Evolutionary conservation across 805 yeast genomes (phyloP).

Genomic region (Barnettozyma siamensis): DNA sequence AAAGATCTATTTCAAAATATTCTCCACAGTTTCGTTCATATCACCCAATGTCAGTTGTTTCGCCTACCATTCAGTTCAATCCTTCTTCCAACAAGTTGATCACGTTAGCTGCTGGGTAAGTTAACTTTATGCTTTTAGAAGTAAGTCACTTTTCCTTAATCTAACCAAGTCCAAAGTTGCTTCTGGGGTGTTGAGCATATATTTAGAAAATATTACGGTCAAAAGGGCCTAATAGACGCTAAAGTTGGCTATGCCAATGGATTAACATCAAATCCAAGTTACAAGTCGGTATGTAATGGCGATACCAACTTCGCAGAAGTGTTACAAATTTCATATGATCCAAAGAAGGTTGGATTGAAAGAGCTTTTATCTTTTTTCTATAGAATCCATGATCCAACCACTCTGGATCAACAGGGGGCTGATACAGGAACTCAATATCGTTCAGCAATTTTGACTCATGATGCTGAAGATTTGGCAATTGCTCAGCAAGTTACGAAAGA

Average conservation of each 20-base stretch:
- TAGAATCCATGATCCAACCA: conserved; percentile 92
- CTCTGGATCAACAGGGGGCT: conserved; percentile 75
- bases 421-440: conserved; percentile 89
- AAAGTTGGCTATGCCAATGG: conserved; percentile 95
- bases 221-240: conserved; percentile 63
- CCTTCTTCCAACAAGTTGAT: conserved; percentile 46
- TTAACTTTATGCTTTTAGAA: conserved; percentile 17
- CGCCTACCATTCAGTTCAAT: conserved; percentile 34
- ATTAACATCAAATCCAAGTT: conserved; percentile 43
- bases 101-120: conserved; percentile 57
- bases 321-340: conserved; percentile 78
- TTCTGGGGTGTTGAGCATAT: conserved; percentile 91
- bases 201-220: conserved; percentile 61
- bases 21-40: background rate
- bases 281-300: conserved; percentile 70
- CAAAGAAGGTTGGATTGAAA: conserved; percentile 47
- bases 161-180: conserved; percentile 38
- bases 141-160: conserved; percentile 4
- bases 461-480: conserved; percentile 36
- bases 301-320: conserved; percentile 76
- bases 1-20: too few species aligned
- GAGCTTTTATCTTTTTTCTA: conserved; percentile 80
- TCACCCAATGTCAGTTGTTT: conserved; percentile 21
- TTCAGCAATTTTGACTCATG: conserved; percentile 67
- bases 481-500: conserved; percentile 43